Evolutionary conservation across 1,139 yeast species (phyloP), one percentile per base, ranked within the genome.

Genomic region (Wickerhamomyces sp.): DNA sequence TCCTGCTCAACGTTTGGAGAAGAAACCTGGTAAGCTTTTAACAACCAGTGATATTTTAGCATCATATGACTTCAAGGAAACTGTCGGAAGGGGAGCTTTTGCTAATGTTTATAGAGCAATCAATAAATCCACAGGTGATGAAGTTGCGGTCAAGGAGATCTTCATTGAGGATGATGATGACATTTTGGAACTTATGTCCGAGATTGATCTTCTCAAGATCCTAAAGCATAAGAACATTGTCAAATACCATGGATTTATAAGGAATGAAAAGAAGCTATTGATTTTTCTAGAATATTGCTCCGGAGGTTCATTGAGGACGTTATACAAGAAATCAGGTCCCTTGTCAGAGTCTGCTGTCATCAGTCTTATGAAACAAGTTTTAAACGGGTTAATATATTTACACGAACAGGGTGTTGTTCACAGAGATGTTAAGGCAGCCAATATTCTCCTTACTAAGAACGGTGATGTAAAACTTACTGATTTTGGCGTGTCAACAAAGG

Each of bases 401-500:
- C 99, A 93, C 67, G 79, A 76, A 47, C 78, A 87, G 55, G 97
- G 96, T 31, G 94, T 94, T 34, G 91, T 94, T 23, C 99, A 93
- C 65, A 75, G 99, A 53, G 99, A 93, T 64, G 79, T 93, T 54
- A 93, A 93, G 64, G 96, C 98, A 1, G 99, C 99, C 1, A 93
- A 93, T 62, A 82, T 93, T 29, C 75, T 93, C 50, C 77, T 93
- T 44, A 82, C 94, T n/a, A 79, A 80, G 47, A 85, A 84, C 37
- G 96, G 96, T 15, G 88, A 88, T 10, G 66, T 69, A n/a, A 89
- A 88, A 57, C 71, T 94, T 46, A 93, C 99, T 63, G 99, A 93
- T 64, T 93, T 93, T 67, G 99, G 99, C 4, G 99, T 93, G 10
- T 96, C 99, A 0, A 95, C 98, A 1, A 88, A 86, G 60, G 77